Conservation (phyloP, 495 filamentous ascomycete species). For the Penicillium chermesinum region DNA sequence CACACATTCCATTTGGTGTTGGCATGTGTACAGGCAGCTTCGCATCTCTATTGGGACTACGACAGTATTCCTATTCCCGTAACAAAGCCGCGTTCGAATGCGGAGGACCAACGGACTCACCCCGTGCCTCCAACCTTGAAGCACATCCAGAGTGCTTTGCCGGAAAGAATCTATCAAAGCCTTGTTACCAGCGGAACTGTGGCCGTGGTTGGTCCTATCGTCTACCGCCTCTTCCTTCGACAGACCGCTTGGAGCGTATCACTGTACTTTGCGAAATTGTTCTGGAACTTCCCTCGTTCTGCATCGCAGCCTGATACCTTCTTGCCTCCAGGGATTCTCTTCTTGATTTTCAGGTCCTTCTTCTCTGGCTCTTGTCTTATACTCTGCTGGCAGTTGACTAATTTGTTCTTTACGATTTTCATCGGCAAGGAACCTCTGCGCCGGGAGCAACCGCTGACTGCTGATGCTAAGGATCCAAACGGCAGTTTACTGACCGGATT, state of each 20-base stretch:
- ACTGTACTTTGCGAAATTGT: constrained; percentile 60
- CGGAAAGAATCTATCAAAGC: constrained; percentile 20
- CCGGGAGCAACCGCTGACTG: constrained; percentile 73
- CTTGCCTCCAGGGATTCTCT: constrained; percentile 52
- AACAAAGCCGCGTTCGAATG: constrained; percentile 28
- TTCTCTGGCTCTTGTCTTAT: constrained; percentile 62
- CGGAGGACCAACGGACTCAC: constrained; percentile 33
- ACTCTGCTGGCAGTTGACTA: constrained; percentile 67
- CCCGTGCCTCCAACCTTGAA: constrained; percentile 30
- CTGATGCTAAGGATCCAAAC: constrained; percentile 83
- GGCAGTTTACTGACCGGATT: constrained; percentile 82
- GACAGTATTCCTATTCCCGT: constrained; percentile 61
- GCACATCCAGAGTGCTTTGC: constrained; percentile 26
- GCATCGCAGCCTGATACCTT: constrained; percentile 51
- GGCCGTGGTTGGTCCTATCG: constrained; percentile 40
- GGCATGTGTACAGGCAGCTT: constrained; percentile 60
- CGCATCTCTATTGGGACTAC: constrained; percentile 70
- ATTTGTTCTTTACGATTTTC: constrained; percentile 70
- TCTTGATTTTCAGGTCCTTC: constrained; percentile 55
- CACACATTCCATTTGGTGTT: constrained; percentile 63
- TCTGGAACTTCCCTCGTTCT: constrained; percentile 69
- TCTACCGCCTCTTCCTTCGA: constrained; percentile 64
- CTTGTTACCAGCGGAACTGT: constrained; percentile 41
- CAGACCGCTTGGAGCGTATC: constrained; percentile 60
- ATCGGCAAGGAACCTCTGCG: constrained; percentile 78